Conservation (phyloP, 1,284 basidiomycete species). For the Marasmius oreades region DNA sequence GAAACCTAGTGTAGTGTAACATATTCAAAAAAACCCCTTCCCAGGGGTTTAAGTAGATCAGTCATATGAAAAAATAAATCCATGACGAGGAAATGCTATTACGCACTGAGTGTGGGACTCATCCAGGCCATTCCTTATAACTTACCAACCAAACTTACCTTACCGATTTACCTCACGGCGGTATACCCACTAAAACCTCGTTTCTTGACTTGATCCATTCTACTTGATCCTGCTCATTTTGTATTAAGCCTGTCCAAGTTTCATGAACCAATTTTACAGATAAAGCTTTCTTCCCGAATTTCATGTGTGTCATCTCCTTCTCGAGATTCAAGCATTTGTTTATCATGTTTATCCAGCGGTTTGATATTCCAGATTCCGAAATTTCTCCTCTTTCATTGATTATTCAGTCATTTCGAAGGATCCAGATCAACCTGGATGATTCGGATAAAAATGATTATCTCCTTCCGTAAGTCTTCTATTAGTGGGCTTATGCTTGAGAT, state of each 20-base stretch:
- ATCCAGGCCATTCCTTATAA: neutral
- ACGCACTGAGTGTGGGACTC: neutral
- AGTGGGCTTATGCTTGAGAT: neutral
- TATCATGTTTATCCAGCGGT: neutral
- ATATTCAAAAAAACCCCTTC: neutral
- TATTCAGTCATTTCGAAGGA: neutral
- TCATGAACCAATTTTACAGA: neutral
- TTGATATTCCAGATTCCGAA: neutral
- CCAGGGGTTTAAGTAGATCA: neutral
- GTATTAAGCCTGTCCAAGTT: conserved; percentile 4
- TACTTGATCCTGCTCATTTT: neutral
- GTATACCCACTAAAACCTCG: conserved; percentile 14
- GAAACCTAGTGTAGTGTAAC: neutral
- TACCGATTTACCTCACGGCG: neutral
- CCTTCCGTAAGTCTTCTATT: too few species aligned
- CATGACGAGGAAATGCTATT: neutral
- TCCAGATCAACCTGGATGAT: too few species aligned
- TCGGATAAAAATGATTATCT: neutral
- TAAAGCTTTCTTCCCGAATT: conserved; percentile 3
- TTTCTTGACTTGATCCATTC: neutral
- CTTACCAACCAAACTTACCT: neutral
- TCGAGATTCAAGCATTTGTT: neutral
- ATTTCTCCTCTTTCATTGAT: neutral
- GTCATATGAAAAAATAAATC: too few species aligned
- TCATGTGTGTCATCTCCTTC: neutral